phyloP scores from a whole-genome alignment of 2,329 filamentous ascomycete species.

The Venturia carpophila region DNA sequence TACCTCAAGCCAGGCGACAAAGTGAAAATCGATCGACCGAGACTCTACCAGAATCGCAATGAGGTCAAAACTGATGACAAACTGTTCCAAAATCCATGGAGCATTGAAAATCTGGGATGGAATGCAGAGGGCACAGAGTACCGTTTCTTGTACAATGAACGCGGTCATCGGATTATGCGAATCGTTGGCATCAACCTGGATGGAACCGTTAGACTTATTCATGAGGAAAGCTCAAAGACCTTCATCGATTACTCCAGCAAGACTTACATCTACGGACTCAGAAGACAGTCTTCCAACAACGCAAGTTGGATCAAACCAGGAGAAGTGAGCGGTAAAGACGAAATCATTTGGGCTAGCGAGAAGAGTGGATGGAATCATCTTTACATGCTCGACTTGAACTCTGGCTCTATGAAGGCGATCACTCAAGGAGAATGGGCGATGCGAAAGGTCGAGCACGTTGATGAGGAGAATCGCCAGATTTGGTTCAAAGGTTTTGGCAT shows the following conservation, averaged over 20 bases:
- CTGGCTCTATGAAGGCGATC: constrained; percentile 32
- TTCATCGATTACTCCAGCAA: constrained; percentile 25
- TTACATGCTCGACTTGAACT: constrained; percentile 25
- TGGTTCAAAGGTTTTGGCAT: constrained; percentile 24
- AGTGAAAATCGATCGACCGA: constrained; percentile 22
- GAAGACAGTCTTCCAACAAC: neutral
- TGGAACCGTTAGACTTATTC: constrained; percentile 22
- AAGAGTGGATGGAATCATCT: constrained; percentile 28
- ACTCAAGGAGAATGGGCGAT: constrained; percentile 33
- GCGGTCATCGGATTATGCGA: constrained; percentile 24
- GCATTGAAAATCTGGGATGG: constrained; percentile 23
- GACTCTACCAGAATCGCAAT: constrained; percentile 22
- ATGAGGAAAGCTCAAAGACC: constrained; percentile 25
- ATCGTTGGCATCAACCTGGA: constrained; percentile 24
- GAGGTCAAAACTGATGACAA: constrained; percentile 23
- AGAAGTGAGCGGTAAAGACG: constrained; percentile 20
- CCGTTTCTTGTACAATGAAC: constrained; percentile 25
- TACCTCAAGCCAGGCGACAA: constrained; percentile 25
- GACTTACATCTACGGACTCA: constrained; percentile 20
- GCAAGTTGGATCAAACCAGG: neutral
- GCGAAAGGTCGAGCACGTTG: constrained; percentile 24
- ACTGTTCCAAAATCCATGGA: constrained; percentile 24
- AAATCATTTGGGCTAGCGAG: constrained; percentile 26
- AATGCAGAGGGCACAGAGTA: constrained; percentile 24
- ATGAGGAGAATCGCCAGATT: constrained; percentile 24